Base-by-base conservation (phyloP, 1,284 basidiomycete species). In the Boletellus deceptivus region DNA sequence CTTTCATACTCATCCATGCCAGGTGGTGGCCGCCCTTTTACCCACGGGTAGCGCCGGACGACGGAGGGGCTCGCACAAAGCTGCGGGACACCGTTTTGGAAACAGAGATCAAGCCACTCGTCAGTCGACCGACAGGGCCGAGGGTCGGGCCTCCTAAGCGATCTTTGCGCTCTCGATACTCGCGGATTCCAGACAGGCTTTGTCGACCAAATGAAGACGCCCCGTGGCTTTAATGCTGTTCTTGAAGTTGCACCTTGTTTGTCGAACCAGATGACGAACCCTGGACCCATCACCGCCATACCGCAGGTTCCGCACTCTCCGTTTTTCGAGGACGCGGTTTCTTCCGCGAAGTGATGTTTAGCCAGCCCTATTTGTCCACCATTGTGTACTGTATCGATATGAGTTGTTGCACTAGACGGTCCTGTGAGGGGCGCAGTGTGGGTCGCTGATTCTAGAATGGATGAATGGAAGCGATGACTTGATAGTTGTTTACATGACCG, bases 131-230 rank as follows among this genome's bases (percentile, higher is more conserved):
- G 3, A 43, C 7, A 25, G 50, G 46, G 49, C 29, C 46, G 5
- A 50, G 44, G 29, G 16, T 27, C 11, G 39, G 47, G 35, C 25
- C 38, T 13, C 8, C 45, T 20, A 52, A 38, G 41, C 60, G 44
- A 48, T 25, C 53, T 8, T 17, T 53, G 37, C 62, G 51, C 27
- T 51, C 46, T 46, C 55, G 54, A 39, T 52, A 56, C 31, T 64
- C 63, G 6, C 64, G 63, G 13, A 64, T 64, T 53, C 63, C 63
- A 16, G 63, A 64, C 44, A 55, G 63, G 51, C 62, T 64, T 18
- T 64, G 63, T 40, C 56, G 48, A 10, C 49, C 60, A 31, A 49
- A 37, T 33, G 55, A 54, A 24, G 62, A 67, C n/a, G 22, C 39
- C 17, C 22, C 25, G 24, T 56, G 55, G 51, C 34, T 33, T 22